Evolutionary conservation across 1,284 basidiomycete species (phyloP), one percentile per base, ranked within the genome.

Genomic region (Puccinia brachypodii): DNA sequence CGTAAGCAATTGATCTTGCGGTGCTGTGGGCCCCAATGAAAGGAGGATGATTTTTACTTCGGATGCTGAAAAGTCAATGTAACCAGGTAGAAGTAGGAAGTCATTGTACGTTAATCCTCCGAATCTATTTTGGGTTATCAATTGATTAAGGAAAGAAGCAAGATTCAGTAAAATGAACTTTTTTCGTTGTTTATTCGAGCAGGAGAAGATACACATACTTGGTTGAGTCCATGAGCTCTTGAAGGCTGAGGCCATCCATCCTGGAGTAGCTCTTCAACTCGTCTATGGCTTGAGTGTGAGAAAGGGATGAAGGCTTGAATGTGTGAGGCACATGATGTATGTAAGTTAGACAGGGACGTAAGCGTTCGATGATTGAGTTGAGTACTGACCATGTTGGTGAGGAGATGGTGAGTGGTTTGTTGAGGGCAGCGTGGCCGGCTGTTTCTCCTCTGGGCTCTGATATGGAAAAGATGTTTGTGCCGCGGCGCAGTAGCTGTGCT

Each of bases 31-130:
- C 16, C 0, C 4, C 28, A 53, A 33, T 14, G 36, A 38, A 36
- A 40, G 14, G 2, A 58, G 64, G 28, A 47, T 33, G 14, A 8
- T 22, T 44, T 44, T 7, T 40, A 76, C 74, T 58, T 50, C 64
- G 81, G 89, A 90, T 1, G 94, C 93, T 47, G 92, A 89, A 87
- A 99, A 99, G 89, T 96, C 91, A 85, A 99, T 98, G 88, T 94
- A 95, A 78, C 97, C 96, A n/a, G 97, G 96, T 4, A 88, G 84
- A 56, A 87, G 86, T 78, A 87, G 84, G 82, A 87, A 87, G 87
- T 96, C 94, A 85, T 95, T 98, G 89, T 99, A 99, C 28, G 96
- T 98, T 84, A 99, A 91, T 31, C 96, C 96, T 60, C 96, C 96
- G 86, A 82, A 82, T 69, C 80, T 82, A 50, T 16, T 42, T 38